These are phyloP conservation scores for Penicillium sp. DNA, from an alignment of 2,329 filamentous ascomycete species.

Conservation along the genomic window DNA sequence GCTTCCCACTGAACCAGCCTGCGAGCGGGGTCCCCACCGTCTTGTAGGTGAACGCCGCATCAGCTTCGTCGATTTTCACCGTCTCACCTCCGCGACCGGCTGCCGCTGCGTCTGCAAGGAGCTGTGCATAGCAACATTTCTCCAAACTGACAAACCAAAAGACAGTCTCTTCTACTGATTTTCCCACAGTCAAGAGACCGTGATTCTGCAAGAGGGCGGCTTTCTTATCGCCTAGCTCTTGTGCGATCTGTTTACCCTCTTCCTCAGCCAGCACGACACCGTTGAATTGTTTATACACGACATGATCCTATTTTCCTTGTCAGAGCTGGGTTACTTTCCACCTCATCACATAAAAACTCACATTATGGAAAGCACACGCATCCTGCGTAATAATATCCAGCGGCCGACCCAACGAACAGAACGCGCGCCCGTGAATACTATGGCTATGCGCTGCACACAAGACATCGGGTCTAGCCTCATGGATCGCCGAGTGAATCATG, in stretches of 20 bases:
- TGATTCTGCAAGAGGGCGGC: slow-evolving; percentile 56
- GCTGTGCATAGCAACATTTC: slow-evolving; percentile 54
- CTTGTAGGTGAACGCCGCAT: slow-evolving; percentile 67
- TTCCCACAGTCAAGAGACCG: slow-evolving; percentile 51
- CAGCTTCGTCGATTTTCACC: slow-evolving; percentile 65
- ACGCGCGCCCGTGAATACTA: slow-evolving; percentile 50
- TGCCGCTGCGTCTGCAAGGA: slow-evolving; percentile 53
- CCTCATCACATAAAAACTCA: slow-evolving; percentile 11
- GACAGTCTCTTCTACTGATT: slow-evolving; percentile 50
- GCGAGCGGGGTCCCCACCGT: slow-evolving; percentile 60
- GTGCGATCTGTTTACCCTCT: slow-evolving; percentile 54
- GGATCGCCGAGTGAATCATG: slow-evolving; percentile 55
- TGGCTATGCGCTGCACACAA: slow-evolving; percentile 56
- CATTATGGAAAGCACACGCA: slow-evolving; percentile 46
- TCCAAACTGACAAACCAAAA: slow-evolving; percentile 56
- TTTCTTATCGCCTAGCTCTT: slow-evolving; percentile 49
- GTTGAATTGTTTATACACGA: slow-evolving; percentile 53
- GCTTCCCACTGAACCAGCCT: slow-evolving; percentile 70
- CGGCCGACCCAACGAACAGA: slow-evolving; percentile 41
- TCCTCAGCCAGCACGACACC: slow-evolving; percentile 53
- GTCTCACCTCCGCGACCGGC: slow-evolving; percentile 61
- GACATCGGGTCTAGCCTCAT: slow-evolving; percentile 55
- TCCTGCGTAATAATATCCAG: slow-evolving; percentile 49
- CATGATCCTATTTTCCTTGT: slow-evolving; percentile 42
- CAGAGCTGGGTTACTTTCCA: background rate